A percentile compares a stretch with the other conserved stretches of the same genome.
phyloP scores from a whole-genome alignment of 2,329 filamentous ascomycete genomes.

The Emericellopsis cladophorae region DNA sequence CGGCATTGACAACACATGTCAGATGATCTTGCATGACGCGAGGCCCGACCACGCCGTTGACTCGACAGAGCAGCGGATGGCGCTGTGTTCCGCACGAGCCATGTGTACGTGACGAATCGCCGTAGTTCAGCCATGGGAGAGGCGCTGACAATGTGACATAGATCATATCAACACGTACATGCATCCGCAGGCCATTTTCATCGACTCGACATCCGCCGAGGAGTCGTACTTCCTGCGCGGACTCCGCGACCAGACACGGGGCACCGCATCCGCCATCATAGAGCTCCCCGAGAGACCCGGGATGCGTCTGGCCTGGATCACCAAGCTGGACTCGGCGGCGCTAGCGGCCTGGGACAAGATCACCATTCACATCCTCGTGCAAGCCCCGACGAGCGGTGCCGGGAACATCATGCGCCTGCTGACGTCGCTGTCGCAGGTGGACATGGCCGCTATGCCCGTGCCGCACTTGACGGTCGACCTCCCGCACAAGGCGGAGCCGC shows the following conservation, averaged over 20 bases:
- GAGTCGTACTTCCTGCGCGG: constrained; percentile 54
- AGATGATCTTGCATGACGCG: constrained; percentile 49
- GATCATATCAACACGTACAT: constrained; percentile 61
- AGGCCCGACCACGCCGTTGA: constrained; percentile 59
- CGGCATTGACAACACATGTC: constrained; percentile 59
- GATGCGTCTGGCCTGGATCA: constrained; percentile 62
- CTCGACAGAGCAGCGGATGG: constrained; percentile 60
- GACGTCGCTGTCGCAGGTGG: constrained; percentile 59
- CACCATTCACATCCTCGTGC: constrained; percentile 71
- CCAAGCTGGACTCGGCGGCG: constrained; percentile 60
- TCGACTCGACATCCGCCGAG: constrained; percentile 56
- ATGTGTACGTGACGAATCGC: constrained; percentile 34
- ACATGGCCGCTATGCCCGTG: constrained; percentile 56
- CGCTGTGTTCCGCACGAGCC: constrained; percentile 48
- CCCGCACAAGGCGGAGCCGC: constrained; percentile 54
- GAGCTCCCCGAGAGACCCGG: constrained; percentile 54
- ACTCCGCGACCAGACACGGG: constrained; percentile 39
- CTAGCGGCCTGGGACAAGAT: constrained; percentile 70
- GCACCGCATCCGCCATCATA: constrained; percentile 51
- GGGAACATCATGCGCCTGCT: constrained; percentile 68
- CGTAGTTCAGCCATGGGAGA: constrained; percentile 1
- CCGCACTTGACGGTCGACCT: constrained; percentile 80
- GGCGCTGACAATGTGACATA: constrained; percentile 11
- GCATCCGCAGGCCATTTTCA: constrained; percentile 63
- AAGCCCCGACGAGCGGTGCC: constrained; percentile 56